Percentiles rank a stretch among this genome's conserved stretches.
These are phyloP conservation scores for Aspergillus clavatus DNA, from an alignment of 2,329 filamentous ascomycete species.

Conservation along the genomic window DNA sequence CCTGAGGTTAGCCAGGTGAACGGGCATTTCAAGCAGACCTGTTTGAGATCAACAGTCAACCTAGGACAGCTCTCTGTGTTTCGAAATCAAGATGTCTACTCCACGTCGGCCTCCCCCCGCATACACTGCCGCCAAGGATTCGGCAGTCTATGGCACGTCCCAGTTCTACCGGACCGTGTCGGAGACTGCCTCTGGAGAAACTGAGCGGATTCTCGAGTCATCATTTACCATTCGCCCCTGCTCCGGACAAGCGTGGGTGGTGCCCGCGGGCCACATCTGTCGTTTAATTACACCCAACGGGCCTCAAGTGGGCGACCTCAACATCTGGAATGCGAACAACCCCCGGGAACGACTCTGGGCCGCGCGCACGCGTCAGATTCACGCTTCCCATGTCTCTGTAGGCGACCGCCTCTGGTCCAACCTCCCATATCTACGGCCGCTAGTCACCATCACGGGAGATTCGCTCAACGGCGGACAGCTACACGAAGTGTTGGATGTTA, in stretches of 20 bases:
- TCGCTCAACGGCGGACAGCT: conserved; percentile 48
- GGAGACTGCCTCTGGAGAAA: conserved; percentile 26
- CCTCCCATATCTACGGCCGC: conserved; percentile 69
- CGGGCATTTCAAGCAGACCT: not conserved
- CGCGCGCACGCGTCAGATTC: conserved; percentile 69
- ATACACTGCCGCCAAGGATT: conserved; percentile 35
- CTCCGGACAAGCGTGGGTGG: conserved; percentile 68
- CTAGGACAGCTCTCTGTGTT: conserved; percentile 4
- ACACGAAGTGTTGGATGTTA: conserved; percentile 32
- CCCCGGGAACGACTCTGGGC: conserved; percentile 81
- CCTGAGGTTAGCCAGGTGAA: not conserved
- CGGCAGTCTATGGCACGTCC: conserved; percentile 33
- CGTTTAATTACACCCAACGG: conserved; percentile 71
- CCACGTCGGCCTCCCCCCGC: conserved; percentile 35
- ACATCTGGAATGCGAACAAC: conserved; percentile 73
- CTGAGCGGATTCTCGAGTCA: conserved; percentile 28
- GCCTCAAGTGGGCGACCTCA: conserved; percentile 77
- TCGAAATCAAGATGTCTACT: conserved; percentile 21
- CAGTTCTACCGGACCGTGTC: conserved; percentile 36
- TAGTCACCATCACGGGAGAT: conserved; percentile 67
- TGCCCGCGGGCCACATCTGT: conserved; percentile 62
- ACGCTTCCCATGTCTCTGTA: conserved; percentile 67
- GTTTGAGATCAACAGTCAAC: too few relatives aligned
- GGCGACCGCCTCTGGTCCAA: conserved; percentile 73
- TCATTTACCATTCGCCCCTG: conserved; percentile 66